Conservation (phyloP, 495 filamentous ascomycete genomes). For the Rhypophila decipiens region DNA sequence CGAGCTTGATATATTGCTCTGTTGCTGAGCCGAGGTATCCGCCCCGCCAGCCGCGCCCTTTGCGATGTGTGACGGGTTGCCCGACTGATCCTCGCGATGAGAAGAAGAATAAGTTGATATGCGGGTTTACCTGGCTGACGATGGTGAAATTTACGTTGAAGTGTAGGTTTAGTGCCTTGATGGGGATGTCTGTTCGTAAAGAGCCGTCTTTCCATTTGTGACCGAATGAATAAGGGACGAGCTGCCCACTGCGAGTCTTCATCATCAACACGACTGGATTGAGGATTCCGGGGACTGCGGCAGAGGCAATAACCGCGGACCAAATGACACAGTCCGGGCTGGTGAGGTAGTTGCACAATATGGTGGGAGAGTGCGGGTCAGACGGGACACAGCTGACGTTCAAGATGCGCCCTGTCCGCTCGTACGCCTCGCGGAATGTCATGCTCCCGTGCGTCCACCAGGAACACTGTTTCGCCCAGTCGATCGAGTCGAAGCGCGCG, state of each 20-base stretch:
- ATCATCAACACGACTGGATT: conserved; percentile 97
- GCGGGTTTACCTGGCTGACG: conserved; percentile 93
- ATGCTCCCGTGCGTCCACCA: conserved; percentile 89
- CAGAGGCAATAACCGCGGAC: conserved; percentile 92
- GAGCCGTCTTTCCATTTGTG: conserved; percentile 99
- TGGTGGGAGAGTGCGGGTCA: conserved; percentile 87
- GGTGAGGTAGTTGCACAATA: conserved; percentile 89
- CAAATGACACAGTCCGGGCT: conserved; percentile 96
- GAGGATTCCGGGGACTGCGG: conserved; percentile 90
- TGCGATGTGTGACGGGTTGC: conserved; percentile 87
- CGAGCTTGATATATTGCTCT: conserved; percentile 91
- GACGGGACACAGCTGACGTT: conserved; percentile 97
- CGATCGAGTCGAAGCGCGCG: conserved; percentile 84
- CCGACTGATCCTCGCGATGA: conserved; percentile 86
- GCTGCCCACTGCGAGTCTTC: conserved; percentile 68
- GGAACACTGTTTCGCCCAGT: conserved; percentile 79
- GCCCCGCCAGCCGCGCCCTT: conserved; percentile 90
- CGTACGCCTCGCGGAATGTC: conserved; percentile 92
- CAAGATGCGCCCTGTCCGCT: conserved; percentile 86
- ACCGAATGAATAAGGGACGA: conserved; percentile 82
- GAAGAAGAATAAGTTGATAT: conserved; percentile 98
- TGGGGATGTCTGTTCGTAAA: conserved; percentile 88
- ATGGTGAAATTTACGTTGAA: conserved; percentile 98
- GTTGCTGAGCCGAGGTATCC: conserved; percentile 87
- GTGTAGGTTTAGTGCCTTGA: conserved; percentile 86